These are phyloP conservation scores for Pestalotiopsis sp. DNA, from an alignment of 2,329 filamentous ascomycete species.

Conservation along the genomic window DNA sequence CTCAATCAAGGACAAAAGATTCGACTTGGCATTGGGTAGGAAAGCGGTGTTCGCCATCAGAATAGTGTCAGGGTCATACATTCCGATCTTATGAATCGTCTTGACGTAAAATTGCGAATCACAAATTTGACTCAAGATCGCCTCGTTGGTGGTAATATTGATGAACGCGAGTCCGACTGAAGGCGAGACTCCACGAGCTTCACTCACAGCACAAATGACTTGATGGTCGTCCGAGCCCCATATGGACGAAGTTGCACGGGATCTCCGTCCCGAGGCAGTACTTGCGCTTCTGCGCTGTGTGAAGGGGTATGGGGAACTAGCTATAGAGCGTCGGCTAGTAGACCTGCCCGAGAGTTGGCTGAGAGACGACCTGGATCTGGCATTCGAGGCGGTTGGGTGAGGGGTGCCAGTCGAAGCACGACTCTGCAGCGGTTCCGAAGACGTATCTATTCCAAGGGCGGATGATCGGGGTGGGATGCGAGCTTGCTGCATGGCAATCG, in stretches of 20 bases:
- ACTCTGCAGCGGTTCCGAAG: background rate
- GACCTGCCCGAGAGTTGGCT: constrained; percentile 29
- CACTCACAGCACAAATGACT: constrained; percentile 85
- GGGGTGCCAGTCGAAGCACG: constrained; percentile 22
- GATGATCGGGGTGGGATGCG: background rate
- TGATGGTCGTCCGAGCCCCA: constrained; percentile 60
- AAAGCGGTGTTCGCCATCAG: constrained; percentile 74
- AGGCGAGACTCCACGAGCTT: constrained; percentile 84
- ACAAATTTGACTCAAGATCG: constrained; percentile 84
- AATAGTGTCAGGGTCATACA: constrained; percentile 79
- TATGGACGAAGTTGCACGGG: constrained; percentile 41
- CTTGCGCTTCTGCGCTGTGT: constrained; percentile 28
- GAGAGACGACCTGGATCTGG: constrained; percentile 22
- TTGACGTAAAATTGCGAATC: constrained; percentile 91
- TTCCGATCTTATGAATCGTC: constrained; percentile 82
- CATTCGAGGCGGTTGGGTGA: constrained; percentile 13
- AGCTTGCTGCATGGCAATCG: background rate
- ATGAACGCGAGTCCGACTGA: constrained; percentile 85
- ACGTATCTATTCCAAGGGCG: background rate
- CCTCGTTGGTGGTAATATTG: constrained; percentile 83
- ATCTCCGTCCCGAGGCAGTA: constrained; percentile 47
- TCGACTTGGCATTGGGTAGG: constrained; percentile 67
- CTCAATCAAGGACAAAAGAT: constrained; percentile 72
- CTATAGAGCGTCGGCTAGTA: constrained; percentile 24
- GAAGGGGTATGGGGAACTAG: constrained; percentile 26